Percentiles rank a stretch among this genome's conserved stretches.
Evolutionary conservation across 1,139 yeast genomes (phyloP).

Genomic region (Pichia sp.): DNA sequence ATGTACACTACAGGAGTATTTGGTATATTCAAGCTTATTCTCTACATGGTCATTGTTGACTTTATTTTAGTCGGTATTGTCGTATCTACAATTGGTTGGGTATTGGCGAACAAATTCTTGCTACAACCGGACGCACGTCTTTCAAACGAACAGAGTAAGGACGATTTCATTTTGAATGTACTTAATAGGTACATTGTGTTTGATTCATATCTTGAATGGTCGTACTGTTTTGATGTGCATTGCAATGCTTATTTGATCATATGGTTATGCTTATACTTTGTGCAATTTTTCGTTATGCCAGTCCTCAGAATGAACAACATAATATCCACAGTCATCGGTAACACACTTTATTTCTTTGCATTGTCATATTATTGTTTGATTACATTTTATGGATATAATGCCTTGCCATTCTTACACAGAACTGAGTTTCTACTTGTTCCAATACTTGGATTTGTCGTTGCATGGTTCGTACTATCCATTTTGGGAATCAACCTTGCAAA

Average conservation of each 20-base stretch:
- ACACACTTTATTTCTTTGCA: slow-evolving; percentile 67
- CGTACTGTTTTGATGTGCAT: slow-evolving; percentile 89
- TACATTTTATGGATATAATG: slow-evolving; percentile 82
- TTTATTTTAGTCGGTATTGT: slow-evolving; percentile 65
- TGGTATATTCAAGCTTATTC: slow-evolving; percentile 55
- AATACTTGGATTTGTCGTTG: slow-evolving; percentile 48
- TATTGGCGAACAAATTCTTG: slow-evolving; percentile 60
- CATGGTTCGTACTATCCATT: slow-evolving; percentile 50
- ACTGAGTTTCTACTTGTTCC: slow-evolving; percentile 51
- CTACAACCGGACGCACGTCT: slow-evolving; percentile 26
- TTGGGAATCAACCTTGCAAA: slow-evolving; percentile 68
- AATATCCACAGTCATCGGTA: slow-evolving; percentile 63
- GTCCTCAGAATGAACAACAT: slow-evolving; percentile 57
- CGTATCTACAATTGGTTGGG: slow-evolving; percentile 69
- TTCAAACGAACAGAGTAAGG: neutral
- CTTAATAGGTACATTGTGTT: slow-evolving; percentile 14
- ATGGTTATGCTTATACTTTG: slow-evolving; percentile 69
- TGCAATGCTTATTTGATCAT: slow-evolving; percentile 80
- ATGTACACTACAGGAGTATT: slow-evolving; percentile 62
- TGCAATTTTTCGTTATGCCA: slow-evolving; percentile 75
- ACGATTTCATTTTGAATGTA: neutral
- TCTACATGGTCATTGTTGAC: slow-evolving; percentile 83
- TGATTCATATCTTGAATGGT: slow-evolving; percentile 67
- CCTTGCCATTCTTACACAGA: slow-evolving; percentile 67
- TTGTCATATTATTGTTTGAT: slow-evolving; percentile 69